Evolutionary conservation across 2,329 filamentous ascomycete species (phyloP).

Genomic region (Tolypocladium cylindrosporum): DNA sequence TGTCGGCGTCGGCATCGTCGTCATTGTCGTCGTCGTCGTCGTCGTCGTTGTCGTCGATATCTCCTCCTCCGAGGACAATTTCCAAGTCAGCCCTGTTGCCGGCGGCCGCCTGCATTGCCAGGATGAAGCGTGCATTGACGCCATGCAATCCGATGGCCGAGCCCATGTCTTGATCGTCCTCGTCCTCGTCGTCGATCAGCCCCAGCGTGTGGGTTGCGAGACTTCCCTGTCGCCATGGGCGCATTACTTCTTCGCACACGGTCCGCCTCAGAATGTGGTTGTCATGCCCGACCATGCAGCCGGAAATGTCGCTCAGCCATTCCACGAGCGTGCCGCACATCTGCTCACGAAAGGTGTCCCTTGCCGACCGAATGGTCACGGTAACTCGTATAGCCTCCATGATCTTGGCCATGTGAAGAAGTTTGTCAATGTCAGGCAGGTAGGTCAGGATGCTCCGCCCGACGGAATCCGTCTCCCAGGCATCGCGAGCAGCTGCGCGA

Average conservation of each 20-base stretch:
- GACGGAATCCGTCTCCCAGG: conserved; percentile 80
- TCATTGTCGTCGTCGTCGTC: conserved; percentile 48
- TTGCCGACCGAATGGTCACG: conserved; percentile 83
- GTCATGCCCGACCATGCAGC: conserved; percentile 76
- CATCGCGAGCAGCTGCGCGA: conserved; percentile 60
- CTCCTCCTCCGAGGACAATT: conserved; percentile 17
- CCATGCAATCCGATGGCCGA: conserved; percentile 18
- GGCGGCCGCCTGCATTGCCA: conserved; percentile 24
- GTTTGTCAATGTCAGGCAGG: conserved; percentile 56
- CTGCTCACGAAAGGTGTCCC: conserved; percentile 93
- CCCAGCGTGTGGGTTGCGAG: conserved; percentile 59
- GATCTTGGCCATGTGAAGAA: conserved; percentile 71
- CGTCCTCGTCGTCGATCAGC: conserved; percentile 32
- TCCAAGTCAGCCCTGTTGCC: conserved; percentile 16
- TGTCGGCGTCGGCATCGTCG: conserved; percentile 45
- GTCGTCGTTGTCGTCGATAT: conserved; percentile 22
- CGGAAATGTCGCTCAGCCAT: conserved; percentile 88
- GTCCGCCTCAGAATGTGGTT: conserved; percentile 67
- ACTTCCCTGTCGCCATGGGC: conserved; percentile 80
- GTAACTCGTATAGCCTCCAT: conserved; percentile 96
- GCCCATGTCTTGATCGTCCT: conserved; percentile 37
- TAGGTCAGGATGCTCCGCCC: conserved; percentile 81
- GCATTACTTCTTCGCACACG: conserved; percentile 86
- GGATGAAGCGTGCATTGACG: conserved; percentile 25
- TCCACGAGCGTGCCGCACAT: conserved; percentile 98